Evolutionary conservation across 2,329 filamentous ascomycete genomes (phyloP).

Genomic region (Fusarium sp.): DNA sequence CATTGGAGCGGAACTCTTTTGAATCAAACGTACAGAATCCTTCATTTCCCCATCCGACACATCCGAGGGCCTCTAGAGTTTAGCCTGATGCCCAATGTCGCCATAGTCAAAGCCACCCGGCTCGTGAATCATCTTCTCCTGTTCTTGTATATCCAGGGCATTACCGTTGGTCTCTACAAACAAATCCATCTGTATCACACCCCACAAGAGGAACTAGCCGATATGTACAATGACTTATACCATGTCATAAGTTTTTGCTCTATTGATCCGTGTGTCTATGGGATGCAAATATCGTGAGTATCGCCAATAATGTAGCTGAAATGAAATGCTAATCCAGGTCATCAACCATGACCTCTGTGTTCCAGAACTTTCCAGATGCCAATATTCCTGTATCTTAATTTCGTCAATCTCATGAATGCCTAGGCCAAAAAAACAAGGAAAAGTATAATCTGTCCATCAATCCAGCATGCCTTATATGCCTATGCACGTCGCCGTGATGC

Average conservation of each 20-base stretch:
- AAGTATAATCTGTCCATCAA: neutral
- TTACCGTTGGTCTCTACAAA: neutral
- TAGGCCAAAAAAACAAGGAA: neutral
- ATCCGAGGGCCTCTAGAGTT: neutral
- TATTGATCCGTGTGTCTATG: neutral
- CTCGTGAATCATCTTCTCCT: neutral
- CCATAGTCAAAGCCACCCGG: neutral
- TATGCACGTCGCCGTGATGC: conserved; percentile 2
- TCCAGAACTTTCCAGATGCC: neutral
- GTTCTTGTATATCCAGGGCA: neutral
- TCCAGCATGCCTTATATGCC: neutral
- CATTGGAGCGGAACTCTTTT: neutral
- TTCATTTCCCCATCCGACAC: neutral
- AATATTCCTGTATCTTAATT: neutral
- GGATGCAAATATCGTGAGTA: neutral
- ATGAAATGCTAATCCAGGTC: neutral
- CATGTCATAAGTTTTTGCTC: neutral
- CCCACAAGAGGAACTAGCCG: neutral
- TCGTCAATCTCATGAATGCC: neutral
- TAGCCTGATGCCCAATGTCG: neutral
- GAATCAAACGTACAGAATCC: neutral
- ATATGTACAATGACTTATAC: neutral
- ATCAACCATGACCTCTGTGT: neutral
- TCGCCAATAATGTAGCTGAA: neutral
- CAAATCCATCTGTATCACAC: neutral